Evolutionary conservation across 1,284 basidiomycete species (phyloP).

Genomic region (Ustilago cynodontis): DNA sequence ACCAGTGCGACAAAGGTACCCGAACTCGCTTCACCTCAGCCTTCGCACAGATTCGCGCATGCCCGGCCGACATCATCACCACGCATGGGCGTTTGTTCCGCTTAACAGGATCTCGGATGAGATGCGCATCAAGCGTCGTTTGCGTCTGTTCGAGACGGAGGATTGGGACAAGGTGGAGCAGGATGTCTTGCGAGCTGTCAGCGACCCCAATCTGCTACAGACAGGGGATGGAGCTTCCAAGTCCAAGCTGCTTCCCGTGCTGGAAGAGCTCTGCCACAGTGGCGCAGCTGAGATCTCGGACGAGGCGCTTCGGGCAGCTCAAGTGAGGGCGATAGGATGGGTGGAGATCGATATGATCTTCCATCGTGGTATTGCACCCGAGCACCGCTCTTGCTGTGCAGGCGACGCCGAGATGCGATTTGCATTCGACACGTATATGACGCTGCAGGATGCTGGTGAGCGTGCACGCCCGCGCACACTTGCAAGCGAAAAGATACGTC

Average conservation of each 20-base stretch:
- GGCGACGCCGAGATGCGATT: slow-evolving; percentile 62
- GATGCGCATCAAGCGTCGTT: slow-evolving; percentile 31
- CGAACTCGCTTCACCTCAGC: slow-evolving; percentile 47
- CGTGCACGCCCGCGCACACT: slow-evolving; percentile 42
- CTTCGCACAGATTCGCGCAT: slow-evolving; percentile 57
- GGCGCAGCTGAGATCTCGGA: slow-evolving; percentile 27
- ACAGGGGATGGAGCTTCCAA: slow-evolving; percentile 9
- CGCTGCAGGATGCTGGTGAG: slow-evolving; percentile 53
- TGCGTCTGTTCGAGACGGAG: slow-evolving; percentile 48
- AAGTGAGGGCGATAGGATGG: slow-evolving; percentile 50
- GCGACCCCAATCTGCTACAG: slow-evolving; percentile 36
- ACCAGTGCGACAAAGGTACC: slow-evolving; percentile 52
- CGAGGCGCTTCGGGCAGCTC: slow-evolving; percentile 24
- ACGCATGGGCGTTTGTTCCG: slow-evolving; percentile 52
- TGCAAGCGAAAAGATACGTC: slow-evolving; percentile 13
- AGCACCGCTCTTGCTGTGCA: slow-evolving; percentile 51
- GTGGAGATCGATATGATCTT: slow-evolving; percentile 60
- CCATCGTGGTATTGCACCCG: slow-evolving; percentile 54
- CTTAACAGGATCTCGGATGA: slow-evolving; percentile 58
- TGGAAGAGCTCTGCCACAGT: slow-evolving; percentile 53
- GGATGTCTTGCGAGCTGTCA: slow-evolving; percentile 49
- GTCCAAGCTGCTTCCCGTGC: slow-evolving; percentile 39
- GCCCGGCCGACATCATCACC: slow-evolving; percentile 52
- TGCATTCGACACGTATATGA: slow-evolving; percentile 56
- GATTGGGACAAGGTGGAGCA: slow-evolving; percentile 59